These are phyloP conservation scores for Cryptosporidium canis DNA, from an alignment of 169 alveolate genomes.

Conservation along the genomic window DNA sequence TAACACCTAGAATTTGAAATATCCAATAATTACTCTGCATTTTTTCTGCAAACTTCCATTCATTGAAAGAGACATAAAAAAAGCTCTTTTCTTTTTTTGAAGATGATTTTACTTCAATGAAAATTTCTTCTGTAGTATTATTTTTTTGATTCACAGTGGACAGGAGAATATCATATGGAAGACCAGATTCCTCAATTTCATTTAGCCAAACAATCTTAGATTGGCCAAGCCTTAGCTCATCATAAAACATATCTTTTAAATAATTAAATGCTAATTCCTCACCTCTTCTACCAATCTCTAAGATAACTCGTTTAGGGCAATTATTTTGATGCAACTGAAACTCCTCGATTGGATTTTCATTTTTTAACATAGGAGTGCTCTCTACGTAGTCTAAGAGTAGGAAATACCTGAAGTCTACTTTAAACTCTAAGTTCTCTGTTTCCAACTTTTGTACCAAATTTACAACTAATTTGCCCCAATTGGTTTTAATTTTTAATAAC, in stretches of 20 bases:
- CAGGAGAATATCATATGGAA: slow-evolving; percentile 37
- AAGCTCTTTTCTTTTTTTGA: slow-evolving; percentile 21
- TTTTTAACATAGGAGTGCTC: neutral
- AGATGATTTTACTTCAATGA: slow-evolving; percentile 57
- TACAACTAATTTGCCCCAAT: neutral
- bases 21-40: slow-evolving; percentile 36
- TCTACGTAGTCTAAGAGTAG: slow-evolving; percentile 11
- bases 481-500: neutral
- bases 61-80: slow-evolving; percentile 28
- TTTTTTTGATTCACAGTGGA: too few relatives aligned
- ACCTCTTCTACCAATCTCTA: slow-evolving; percentile 35
- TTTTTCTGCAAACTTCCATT: slow-evolving; percentile 37
- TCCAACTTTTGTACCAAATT: slow-evolving; percentile 1
- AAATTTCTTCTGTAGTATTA: neutral
- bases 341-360: neutral
- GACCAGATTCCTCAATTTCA: slow-evolving; percentile 35
- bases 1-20: slow-evolving; percentile 22
- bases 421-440: neutral
- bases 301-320: neutral
- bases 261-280: slow-evolving; percentile 20
- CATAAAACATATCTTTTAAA: neutral
- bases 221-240: neutral
- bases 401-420: slow-evolving; percentile 12
- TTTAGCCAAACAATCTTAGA: slow-evolving; percentile 31
- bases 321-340: neutral